Percentiles rank a stretch among this genome's conserved stretches.
Evolutionary conservation across 345 rosid genomes (phyloP).

Genomic region (Eucalyptus cladocalyx): DNA sequence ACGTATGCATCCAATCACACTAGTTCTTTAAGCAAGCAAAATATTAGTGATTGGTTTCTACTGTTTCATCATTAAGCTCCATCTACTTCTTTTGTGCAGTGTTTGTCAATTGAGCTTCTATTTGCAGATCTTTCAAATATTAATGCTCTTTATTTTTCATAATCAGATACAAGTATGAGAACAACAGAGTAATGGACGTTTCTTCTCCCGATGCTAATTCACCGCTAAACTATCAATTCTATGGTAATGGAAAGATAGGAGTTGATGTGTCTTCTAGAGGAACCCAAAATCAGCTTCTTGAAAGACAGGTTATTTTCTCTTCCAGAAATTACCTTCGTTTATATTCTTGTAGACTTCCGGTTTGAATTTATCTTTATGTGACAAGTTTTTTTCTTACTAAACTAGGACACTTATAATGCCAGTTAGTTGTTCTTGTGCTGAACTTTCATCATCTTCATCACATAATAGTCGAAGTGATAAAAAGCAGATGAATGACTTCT

Average conservation of each 20-base stretch:
- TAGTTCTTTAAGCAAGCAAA: neutral
- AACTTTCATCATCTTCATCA: neutral
- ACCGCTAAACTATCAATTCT: conserved; percentile 59
- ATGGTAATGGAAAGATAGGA: conserved; percentile 66
- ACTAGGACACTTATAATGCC: neutral
- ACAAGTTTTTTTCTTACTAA: neutral
- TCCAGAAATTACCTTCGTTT: neutral
- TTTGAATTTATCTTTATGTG: neutral
- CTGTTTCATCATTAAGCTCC: neutral
- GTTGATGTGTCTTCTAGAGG: conserved; percentile 58
- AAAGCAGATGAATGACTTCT: neutral
- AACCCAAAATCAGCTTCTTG: conserved; percentile 84
- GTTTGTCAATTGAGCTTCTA: neutral
- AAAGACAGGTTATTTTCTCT: conserved; percentile 64
- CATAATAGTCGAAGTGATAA: neutral
- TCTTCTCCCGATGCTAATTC: conserved; percentile 69
- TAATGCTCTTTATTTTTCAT: neutral
- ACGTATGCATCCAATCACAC: neutral
- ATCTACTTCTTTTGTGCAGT: neutral
- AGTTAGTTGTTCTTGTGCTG: neutral
- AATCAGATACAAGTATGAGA: conserved; percentile 77
- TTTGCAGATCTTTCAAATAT: neutral
- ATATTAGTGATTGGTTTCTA: neutral
- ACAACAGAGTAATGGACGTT: conserved; percentile 66
- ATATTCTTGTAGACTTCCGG: neutral